phyloP scores from a whole-genome alignment of 75 land plant species.

The Cryptomeria japonica region DNA sequence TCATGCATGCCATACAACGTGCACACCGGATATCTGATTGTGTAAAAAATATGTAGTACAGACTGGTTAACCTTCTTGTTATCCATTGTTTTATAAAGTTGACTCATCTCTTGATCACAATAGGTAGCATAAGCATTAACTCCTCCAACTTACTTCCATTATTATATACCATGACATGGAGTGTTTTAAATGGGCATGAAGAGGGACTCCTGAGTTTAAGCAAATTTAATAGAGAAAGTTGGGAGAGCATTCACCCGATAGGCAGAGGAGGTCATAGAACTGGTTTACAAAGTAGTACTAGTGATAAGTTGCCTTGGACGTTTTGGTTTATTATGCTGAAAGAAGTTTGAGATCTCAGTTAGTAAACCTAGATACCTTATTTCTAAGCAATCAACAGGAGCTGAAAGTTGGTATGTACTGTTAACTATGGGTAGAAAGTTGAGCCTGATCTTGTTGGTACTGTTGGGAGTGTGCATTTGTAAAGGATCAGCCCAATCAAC shows the following conservation, averaged over 20 bases:
- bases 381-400: not conserved
- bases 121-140: too few relatives aligned
- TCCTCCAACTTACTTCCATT: not conserved
- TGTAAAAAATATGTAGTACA: not conserved
- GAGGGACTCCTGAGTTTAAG: not conserved
- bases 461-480: not conserved
- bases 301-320: too few relatives aligned
- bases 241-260: too few relatives aligned
- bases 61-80: not conserved
- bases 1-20: not conserved
- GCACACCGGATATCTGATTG: not conserved
- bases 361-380: not conserved
- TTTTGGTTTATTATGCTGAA: too few relatives aligned
- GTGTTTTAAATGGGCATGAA: not conserved
- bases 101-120: not conserved
- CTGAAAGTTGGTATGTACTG: not conserved
- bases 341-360: too few relatives aligned
- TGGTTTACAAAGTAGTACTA: not conserved
- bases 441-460: not conserved
- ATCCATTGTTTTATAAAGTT: not conserved
- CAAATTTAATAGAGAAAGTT: not conserved
- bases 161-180: not conserved
- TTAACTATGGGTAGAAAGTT: not conserved
- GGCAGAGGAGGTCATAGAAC: too few relatives aligned
- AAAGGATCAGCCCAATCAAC: slow-evolving; percentile 18